A percentile compares a stretch with the other conserved stretches of the same genome.
Conservation (phyloP, 2,329 filamentous ascomycete genomes). For the Metarhizium humberi region DNA sequence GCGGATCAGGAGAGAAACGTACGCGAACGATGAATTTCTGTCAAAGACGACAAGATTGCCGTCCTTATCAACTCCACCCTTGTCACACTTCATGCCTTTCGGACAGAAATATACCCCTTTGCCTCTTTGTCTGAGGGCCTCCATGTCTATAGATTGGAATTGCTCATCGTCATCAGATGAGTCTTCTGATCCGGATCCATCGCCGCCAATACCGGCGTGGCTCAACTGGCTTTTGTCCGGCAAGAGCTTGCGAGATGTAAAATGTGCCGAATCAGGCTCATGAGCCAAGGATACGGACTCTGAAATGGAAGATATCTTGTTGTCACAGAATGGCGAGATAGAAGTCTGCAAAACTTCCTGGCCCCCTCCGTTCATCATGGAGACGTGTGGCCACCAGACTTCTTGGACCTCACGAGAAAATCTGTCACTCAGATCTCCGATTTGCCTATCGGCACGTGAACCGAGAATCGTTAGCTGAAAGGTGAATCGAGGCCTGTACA, state of each 20-base stretch:
- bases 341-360: conserved; percentile 12
- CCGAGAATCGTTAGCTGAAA: conserved; percentile 2
- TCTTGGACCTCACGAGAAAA: conserved; percentile 25
- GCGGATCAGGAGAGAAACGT: conserved; percentile 8
- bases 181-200: conserved; percentile 15
- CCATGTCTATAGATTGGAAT: conserved; percentile 28
- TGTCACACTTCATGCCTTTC: conserved; percentile 25
- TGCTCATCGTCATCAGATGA: conserved; percentile 26
- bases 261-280: conserved; percentile 13
- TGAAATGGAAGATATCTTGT: conserved; percentile 9
- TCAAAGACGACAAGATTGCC: conserved; percentile 29
- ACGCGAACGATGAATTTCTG: conserved; percentile 32
- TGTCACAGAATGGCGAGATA: conserved; percentile 14
- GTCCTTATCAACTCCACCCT: conserved; percentile 30
- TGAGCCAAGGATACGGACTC: conserved; percentile 9
- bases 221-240: conserved; percentile 11
- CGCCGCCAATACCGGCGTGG: conserved; percentile 2
- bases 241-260: conserved; percentile 14
- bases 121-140: conserved; percentile 28
- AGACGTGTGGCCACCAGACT: conserved; percentile 17
- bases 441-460: conserved; percentile 18
- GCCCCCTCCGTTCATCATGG: conserved; percentile 7
- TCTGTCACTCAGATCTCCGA: conserved; percentile 22
- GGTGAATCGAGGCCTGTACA: not conserved
- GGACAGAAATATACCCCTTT: conserved; percentile 30